phyloP scores from a whole-genome alignment of 495 filamentous ascomycete genomes.

The Thozetella sp. region DNA sequence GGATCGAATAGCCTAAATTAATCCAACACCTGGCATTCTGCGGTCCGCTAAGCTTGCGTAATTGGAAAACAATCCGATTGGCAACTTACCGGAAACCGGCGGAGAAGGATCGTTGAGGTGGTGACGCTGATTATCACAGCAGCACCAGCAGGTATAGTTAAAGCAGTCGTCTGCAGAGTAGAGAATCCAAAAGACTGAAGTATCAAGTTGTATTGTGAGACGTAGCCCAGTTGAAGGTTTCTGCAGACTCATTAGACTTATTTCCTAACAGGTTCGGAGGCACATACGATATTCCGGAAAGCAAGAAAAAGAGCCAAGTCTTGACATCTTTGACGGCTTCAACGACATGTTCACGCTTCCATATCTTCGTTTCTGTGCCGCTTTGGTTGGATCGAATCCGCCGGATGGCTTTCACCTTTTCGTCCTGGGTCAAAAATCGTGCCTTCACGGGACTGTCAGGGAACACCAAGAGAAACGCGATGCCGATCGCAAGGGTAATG shows the following conservation, averaged over 20 bases:
- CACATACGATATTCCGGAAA: neutral
- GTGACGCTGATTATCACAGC: neutral
- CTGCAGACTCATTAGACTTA: neutral
- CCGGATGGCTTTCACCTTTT: neutral
- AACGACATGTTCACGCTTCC: neutral
- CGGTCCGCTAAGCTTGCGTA: neutral
- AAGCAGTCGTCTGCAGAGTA: neutral
- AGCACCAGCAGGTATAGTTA: neutral
- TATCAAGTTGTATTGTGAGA: neutral
- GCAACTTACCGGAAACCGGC: neutral
- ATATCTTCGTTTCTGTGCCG: neutral
- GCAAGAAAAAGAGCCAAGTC: neutral
- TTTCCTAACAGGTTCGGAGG: neutral
- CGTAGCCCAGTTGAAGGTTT: neutral
- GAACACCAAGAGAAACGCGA: neutral
- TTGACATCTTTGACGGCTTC: neutral
- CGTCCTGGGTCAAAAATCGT: neutral
- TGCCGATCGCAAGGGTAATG: neutral
- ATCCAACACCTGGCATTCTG: neutral
- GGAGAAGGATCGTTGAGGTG: neutral
- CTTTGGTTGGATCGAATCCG: neutral
- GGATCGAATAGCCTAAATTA: neutral
- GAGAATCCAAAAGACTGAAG: neutral
- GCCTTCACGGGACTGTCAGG: neutral
- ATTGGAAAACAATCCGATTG: neutral